Percentiles rank a stretch among this genome's conserved stretches.
These are phyloP conservation scores for Ganoderma resinaceum DNA, from an alignment of 1,284 basidiomycete genomes.

Conservation along the genomic window DNA sequence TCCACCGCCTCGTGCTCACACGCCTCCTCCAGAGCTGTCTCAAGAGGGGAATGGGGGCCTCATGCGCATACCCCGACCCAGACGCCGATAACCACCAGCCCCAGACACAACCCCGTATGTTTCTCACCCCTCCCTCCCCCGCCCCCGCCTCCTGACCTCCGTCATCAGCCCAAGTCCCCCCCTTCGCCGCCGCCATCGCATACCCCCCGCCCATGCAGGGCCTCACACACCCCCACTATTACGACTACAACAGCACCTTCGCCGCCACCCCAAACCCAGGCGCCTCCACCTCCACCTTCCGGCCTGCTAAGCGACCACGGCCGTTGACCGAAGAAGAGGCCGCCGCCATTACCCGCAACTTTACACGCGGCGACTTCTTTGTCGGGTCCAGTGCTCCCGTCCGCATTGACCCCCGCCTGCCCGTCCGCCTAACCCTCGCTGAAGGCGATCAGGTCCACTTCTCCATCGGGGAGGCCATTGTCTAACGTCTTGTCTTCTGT, in stretches of 20 bases:
- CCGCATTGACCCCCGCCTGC: slow-evolving; percentile 77
- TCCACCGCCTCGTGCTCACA: slow-evolving; percentile 7
- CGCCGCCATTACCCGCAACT: slow-evolving; percentile 80
- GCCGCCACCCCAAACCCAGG: slow-evolving; percentile 22
- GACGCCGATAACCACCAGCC: slow-evolving; percentile 60
- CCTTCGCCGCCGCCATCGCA: slow-evolving; percentile 32
- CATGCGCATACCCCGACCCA: slow-evolving; percentile 80
- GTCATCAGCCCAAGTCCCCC: slow-evolving; percentile 28
- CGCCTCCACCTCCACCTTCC: slow-evolving; percentile 73
- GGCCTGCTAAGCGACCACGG: slow-evolving; percentile 75
- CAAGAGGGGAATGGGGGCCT: slow-evolving; percentile 71
- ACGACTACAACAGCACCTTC: slow-evolving; percentile 74
- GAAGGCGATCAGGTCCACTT: slow-evolving; percentile 84
- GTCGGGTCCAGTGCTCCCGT: slow-evolving; percentile 79
- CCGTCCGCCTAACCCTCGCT: slow-evolving; percentile 76
- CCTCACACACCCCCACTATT: slow-evolving; percentile 74
- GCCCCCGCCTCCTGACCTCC: background rate
- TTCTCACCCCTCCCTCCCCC: slow-evolving; percentile 7
- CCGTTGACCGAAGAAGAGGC: slow-evolving; percentile 81
- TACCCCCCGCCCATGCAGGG: slow-evolving; percentile 43
- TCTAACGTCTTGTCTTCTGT: slow-evolving; percentile 13
- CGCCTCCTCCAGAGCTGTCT: slow-evolving; percentile 66
- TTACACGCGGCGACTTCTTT: slow-evolving; percentile 78
- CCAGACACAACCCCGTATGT: slow-evolving; percentile 54
- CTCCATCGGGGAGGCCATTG: slow-evolving; percentile 66